Conservation (phyloP, 495 filamentous ascomycete genomes). For the Hypoxylon intermedium region DNA sequence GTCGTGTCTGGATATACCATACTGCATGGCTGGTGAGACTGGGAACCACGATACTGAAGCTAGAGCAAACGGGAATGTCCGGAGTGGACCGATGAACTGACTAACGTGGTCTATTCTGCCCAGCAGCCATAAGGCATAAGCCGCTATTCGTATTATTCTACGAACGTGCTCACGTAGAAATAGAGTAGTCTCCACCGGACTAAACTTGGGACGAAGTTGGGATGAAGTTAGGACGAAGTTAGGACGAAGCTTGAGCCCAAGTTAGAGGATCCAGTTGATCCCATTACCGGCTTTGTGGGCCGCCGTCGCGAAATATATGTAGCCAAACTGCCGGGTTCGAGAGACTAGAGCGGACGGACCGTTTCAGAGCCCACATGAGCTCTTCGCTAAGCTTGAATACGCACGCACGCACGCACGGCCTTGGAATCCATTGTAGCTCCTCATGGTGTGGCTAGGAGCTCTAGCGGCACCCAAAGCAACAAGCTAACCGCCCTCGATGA, state of each 20-base stretch:
- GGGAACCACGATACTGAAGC: conserved; percentile 6
- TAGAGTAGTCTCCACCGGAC: conserved; percentile 13
- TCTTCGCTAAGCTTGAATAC: conserved; percentile 16
- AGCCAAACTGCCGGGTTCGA: conserved; percentile 32
- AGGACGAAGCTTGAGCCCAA: conserved; percentile 1
- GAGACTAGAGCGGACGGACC: conserved; percentile 16
- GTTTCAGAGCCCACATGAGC: conserved; percentile 28
- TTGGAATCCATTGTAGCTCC: conserved; percentile 2
- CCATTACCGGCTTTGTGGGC: conserved; percentile 23
- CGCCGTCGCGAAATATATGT: conserved; percentile 21
- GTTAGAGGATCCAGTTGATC: not conserved
- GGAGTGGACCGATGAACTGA: too few species aligned
- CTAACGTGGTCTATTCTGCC: too few species aligned
- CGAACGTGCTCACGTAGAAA: conserved; percentile 1
- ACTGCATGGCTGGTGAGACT: conserved; percentile 1
- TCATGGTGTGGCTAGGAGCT: conserved; percentile 16
- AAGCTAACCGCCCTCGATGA: conserved; percentile 14
- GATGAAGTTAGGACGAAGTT: conserved; percentile 12
- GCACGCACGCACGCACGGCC: conserved; percentile 12
- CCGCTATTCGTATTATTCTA: conserved; percentile 22
- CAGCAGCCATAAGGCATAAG: too few species aligned
- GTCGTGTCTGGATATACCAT: conserved; percentile 6
- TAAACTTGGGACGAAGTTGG: conserved; percentile 19
- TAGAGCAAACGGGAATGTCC: conserved; percentile 1
- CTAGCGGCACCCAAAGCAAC: conserved; percentile 14